Base-by-base conservation (phyloP, 495 filamentous ascomycete genomes). In the Mytilinidion resinicola region DNA sequence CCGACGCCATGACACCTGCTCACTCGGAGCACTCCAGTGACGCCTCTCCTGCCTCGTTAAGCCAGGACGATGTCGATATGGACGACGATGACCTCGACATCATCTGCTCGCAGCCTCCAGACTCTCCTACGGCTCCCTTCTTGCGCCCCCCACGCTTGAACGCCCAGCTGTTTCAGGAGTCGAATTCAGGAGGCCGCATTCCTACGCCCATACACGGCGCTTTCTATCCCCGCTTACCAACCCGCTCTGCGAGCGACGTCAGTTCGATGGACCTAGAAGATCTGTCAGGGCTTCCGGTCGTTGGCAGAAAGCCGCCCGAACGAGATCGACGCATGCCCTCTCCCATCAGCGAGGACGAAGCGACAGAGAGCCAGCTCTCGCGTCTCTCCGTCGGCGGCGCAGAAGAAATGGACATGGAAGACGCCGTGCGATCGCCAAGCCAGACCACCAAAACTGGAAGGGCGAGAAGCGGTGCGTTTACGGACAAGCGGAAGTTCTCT, bases 341-440 rank as follows among this genome's bases (percentile, higher is more conserved):
- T 21, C 87, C 87, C 5, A 84, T 88, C 56, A 86, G 80, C 54
- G 86, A 90, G 61, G 80, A 77, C 55, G 85, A 81, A 48, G 61
- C 59, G 11, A 61, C 61, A 4, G 61, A 60, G 20, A 68, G 61
- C n/a, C 62, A 67, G 59, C 59, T 70, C 17, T 61, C 59, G 19
- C 56, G 61, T 50, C 57, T 67, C 30, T 61, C 56, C 41, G 53
- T 67, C 43, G 53, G 49, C 8, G 57, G 54, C 14, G 52, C 51
- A 0, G 66, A 68, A 7, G 50, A 46, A 12, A 63, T 60, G 56
- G 61, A 65, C 20, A 25, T 60, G n/a, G 56, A 56, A 15, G 49
- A 35, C 1, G 34, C 30, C n/a, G 20, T 1, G n/a, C 42, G 37
- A 9, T 33, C 30, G 53, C 42, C 39, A 35, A 35, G 59, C n/a